A percentile compares a stretch with the other conserved stretches of the same genome.
Evolutionary conservation across 2,329 filamentous ascomycete species (phyloP).

Genomic region (Fusarium succisae): DNA sequence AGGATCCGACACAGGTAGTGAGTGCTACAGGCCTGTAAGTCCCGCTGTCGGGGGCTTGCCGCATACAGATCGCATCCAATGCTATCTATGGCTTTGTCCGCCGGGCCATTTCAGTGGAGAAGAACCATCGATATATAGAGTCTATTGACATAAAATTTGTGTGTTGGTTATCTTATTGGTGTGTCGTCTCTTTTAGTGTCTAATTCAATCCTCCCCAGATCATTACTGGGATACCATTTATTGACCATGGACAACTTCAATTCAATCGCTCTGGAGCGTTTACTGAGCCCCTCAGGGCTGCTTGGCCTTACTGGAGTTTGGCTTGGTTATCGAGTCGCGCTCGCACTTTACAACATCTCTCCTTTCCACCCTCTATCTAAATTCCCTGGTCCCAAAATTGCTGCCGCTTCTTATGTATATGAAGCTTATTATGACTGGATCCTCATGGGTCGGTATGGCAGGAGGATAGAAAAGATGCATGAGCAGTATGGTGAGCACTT

Average conservation of each 20-base stretch:
- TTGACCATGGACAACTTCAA: neutral
- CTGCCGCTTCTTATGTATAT: conserved; percentile 49
- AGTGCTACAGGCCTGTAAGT: neutral
- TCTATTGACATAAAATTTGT: rapidly evolving
- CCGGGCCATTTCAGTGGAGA: neutral
- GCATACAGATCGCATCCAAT: neutral
- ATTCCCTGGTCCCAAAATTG: conserved; percentile 51
- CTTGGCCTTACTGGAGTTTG: conserved; percentile 38
- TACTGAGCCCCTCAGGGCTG: neutral
- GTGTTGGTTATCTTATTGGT: neutral
- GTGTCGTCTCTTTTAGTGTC: neutral
- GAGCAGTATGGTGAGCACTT: conserved; percentile 46
- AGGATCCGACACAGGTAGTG: neutral
- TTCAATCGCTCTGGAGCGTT: neutral
- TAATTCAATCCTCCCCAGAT: rapidly evolving
- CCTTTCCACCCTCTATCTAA: conserved; percentile 50
- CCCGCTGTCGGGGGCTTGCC: neutral
- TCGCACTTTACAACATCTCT: conserved; percentile 51
- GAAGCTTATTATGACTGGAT: conserved; percentile 53
- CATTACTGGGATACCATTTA: neutral
- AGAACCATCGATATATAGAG: neutral
- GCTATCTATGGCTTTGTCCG: rapidly evolving
- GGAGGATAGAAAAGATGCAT: conserved; percentile 49
- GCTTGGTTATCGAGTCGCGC: conserved; percentile 44
- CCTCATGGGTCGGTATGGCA: conserved; percentile 49